Base-by-base conservation (phyloP, 495 filamentous ascomycete species). In the Niebla homalea region DNA sequence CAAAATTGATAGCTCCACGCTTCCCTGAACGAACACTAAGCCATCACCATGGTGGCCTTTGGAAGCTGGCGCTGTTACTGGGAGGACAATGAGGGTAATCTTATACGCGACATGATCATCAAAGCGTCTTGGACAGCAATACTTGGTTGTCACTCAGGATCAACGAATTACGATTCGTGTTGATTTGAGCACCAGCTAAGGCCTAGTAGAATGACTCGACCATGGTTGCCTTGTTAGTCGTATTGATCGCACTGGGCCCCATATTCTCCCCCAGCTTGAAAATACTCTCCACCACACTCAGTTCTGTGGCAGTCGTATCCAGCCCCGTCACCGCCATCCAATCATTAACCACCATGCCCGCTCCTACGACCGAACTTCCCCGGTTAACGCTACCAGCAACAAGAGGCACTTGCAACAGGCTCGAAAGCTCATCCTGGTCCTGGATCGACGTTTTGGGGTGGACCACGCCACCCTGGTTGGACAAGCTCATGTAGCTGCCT, bases 331-430 rank as follows among this genome's bases (percentile, higher is more conserved):
- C 86, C 8, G 92, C 93, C 68, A 97, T 77, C 92, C 92, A 97
- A 71, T 98, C 92, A 63, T 98, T 98, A 49, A 98, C 92, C 10
- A 98, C 92, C 87, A 97, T 94, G 21, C 92, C 92, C 11, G 92
- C 92, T 21, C 92, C 92, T 26, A 98, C 87, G n/a, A 97, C 89
- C 38, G 86, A 78, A 53, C 79, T 85, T 32, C 92, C 93, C 50
- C 92, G 78, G 68, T 98, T 98, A 19, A 98, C 83, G 60, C 78
- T 85, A 26, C 92, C 92, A 0, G 92, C 92, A 2, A 98, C 92
- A 2, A 98, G 78, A 10, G 92, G 92, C 43, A 98, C 89, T 69
- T 97, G 92, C 55, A 98, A 76, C 61, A 98, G 70, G 57, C 82
- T 87, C 54, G 82, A 88, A 54, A 98, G 83, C 72, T 98, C 92